These are phyloP conservation scores for Backusella luteola DNA, from an alignment of 192 early-diverging fungal genomes.

Conservation along the genomic window DNA sequence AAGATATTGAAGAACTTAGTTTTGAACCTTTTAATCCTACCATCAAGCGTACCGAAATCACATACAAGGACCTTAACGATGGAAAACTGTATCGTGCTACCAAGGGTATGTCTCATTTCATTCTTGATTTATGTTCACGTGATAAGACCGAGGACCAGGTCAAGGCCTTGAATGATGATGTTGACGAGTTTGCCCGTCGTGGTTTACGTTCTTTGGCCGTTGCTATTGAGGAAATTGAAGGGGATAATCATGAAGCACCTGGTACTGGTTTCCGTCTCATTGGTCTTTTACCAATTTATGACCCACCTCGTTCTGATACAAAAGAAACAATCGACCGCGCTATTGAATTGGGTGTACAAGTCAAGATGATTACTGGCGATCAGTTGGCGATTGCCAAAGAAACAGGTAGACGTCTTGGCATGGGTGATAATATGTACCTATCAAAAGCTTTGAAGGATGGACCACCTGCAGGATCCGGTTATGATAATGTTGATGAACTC, in stretches of 20 bases:
- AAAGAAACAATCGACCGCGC: constrained; percentile 79
- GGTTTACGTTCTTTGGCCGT: constrained; percentile 76
- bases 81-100: constrained; percentile 65
- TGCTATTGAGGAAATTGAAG: constrained; percentile 57
- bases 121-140: constrained; percentile 69
- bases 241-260: constrained; percentile 53
- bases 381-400: constrained; percentile 89
- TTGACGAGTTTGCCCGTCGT: constrained; percentile 65
- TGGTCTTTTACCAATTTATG: constrained; percentile 73
- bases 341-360: constrained; percentile 71
- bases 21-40: constrained; percentile 77
- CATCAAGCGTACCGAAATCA: constrained; percentile 75
- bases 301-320: constrained; percentile 76
- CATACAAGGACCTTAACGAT: constrained; percentile 59
- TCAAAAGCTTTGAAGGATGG: constrained; percentile 62
- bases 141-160: constrained; percentile 63
- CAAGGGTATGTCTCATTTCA: constrained; percentile 76
- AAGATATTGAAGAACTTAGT: constrained; percentile 64
- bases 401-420: constrained; percentile 63
- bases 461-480: constrained; percentile 58
- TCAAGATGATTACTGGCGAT: constrained; percentile 97
- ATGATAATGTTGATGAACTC: constrained; percentile 55
- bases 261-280: constrained; percentile 68
- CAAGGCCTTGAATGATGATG: constrained; percentile 46
- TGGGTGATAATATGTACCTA: constrained; percentile 75